Percentiles rank a stretch among this genome's conserved stretches.
These are phyloP conservation scores for Botrytis cinerea DNA, from an alignment of 2,329 filamentous ascomycete species.

Conservation along the genomic window DNA sequence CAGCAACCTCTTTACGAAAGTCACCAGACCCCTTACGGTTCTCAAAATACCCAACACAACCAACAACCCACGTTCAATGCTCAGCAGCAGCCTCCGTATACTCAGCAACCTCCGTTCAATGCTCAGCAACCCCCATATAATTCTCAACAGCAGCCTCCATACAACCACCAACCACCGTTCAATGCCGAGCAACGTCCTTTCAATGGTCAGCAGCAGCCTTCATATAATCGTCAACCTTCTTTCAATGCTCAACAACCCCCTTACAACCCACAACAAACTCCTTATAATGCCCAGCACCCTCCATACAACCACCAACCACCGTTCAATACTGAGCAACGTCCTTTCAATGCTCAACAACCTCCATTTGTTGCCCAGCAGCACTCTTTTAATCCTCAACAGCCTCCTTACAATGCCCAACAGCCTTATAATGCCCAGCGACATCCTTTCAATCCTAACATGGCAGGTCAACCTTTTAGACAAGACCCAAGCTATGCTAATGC, in stretches of 20 bases:
- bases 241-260: slow-evolving; percentile 36
- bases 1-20: slow-evolving; percentile 15
- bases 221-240: not conserved
- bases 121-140: slow-evolving; percentile 8
- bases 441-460: slow-evolving; percentile 9
- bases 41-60: slow-evolving; percentile 20
- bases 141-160: slow-evolving; percentile 2
- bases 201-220: slow-evolving; percentile 11
- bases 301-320: not conserved
- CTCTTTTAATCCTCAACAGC: slow-evolving; percentile 35
- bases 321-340: slow-evolving; percentile 16
- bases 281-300: slow-evolving; percentile 28
- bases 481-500: slow-evolving; percentile 40
- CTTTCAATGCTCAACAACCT: slow-evolving; percentile 30
- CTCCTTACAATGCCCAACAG: not conserved
- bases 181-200: not conserved
- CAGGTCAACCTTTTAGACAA: slow-evolving; percentile 32
- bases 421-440: slow-evolving; percentile 6
- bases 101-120: slow-evolving; percentile 37
- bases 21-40: slow-evolving; percentile 10
- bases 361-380: slow-evolving; percentile 35
- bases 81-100: slow-evolving; percentile 29
- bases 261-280: slow-evolving; percentile 36
- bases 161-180: not conserved
- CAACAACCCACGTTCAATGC: slow-evolving; percentile 29